Conservation (phyloP, 2,329 filamentous ascomycete species). For the Aureobasidium musti region DNA sequence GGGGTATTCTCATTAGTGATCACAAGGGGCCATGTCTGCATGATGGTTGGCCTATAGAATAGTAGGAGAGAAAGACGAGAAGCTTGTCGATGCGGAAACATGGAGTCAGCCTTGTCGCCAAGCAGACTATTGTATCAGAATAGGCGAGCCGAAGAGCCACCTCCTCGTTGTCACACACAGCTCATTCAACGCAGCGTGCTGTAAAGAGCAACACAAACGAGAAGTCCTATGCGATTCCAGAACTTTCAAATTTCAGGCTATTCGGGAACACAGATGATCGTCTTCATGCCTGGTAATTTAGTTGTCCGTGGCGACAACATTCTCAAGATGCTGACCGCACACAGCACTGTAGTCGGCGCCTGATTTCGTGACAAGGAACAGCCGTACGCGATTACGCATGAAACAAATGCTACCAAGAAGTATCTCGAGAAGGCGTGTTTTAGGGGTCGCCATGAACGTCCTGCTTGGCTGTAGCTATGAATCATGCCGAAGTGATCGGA, state of each 20-base stretch:
- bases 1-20: background rate
- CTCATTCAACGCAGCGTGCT: background rate
- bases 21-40: constrained; percentile 10
- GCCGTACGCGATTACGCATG: background rate
- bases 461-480: background rate
- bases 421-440: background rate
- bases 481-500: too few species aligned
- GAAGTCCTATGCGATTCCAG: background rate
- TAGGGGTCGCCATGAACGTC: background rate
- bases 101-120: constrained; percentile 6
- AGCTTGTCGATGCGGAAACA: background rate
- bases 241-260: background rate
- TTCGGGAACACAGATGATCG: background rate
- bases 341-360: too few species aligned
- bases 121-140: constrained; percentile 17
- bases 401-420: background rate
- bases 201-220: background rate
- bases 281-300: background rate
- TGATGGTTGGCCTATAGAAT: background rate
- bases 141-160: constrained; percentile 3
- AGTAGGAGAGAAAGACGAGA: background rate
- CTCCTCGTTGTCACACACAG: background rate
- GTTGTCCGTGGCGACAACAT: background rate
- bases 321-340: background rate
- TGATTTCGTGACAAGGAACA: background rate